Base-by-base conservation (phyloP, 148 eudicot species). In the Mesembryanthemum crystallinum region DNA sequence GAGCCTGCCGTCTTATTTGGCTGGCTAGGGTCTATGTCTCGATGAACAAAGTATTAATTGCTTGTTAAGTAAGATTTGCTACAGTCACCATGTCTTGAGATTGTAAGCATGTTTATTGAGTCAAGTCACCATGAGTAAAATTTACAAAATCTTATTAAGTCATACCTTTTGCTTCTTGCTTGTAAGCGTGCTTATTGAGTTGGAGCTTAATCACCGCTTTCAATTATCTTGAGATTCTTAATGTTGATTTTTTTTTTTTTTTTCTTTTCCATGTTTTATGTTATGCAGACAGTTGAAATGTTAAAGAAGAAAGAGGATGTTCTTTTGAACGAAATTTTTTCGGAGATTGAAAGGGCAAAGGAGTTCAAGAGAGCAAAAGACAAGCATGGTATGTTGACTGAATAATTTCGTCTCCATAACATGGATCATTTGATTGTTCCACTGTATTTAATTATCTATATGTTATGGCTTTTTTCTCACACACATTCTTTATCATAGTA, bases 221-320 rank as follows among this genome's bases (percentile, higher is more conserved):
- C 67, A 1, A 12, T n/a, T 64, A 25, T 7, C 30, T 49, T 71
- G 21, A 62, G 35, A 1, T 11, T 25, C 20, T 1, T 43, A 8
- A 27, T 3, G 14, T 39, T 20, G 27, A 21, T 29, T 37, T 28
- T 72, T 30, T 17, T 72, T 35, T n/a, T n/a, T n/a, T n/a, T n/a
- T n/a, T n/a, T n/a, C n/a, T n/a, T n/a, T n/a, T n/a, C 4, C 39
- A 32, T 58, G 54, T 67, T 1, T 4, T 37, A 21, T 81, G 28
- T 30, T 75, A 0, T 76, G 77, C 84, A 92, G 97, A 85, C 97
- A 49, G 91, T 90, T 55, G 92, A 87, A 79, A 92, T 87, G 91
- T 83, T 90, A 35, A 92, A 92, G 89, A 92, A 92, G 78, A 92
- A 88, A 82, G 97, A 92, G 79, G 85, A 85, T 21, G 83, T 92